Evolutionary conservation across 352 stramenopile species (phyloP).

Genomic region (Blastocystis sp.): DNA sequence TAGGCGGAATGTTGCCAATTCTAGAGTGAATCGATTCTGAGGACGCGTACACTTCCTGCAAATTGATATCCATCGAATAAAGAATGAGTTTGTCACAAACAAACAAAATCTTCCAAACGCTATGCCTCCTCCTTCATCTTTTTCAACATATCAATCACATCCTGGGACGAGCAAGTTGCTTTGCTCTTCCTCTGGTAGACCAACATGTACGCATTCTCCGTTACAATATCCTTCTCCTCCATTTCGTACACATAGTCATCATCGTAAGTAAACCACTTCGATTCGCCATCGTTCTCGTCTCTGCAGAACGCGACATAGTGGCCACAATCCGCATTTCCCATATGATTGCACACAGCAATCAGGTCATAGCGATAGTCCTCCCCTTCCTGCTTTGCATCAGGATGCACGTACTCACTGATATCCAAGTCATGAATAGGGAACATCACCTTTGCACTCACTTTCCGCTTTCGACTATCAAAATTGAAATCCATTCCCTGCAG

Average conservation of each 20-base stretch:
- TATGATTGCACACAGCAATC: slow-evolving; percentile 57
- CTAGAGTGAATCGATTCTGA: neutral
- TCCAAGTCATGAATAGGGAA: slow-evolving; percentile 34
- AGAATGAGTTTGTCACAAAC: neutral
- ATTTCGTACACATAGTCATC: slow-evolving; percentile 19
- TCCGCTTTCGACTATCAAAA: slow-evolving; percentile 31
- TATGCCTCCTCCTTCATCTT: neutral
- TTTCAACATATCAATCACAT: neutral
- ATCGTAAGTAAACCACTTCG: slow-evolving; percentile 52
- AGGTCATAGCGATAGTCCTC: slow-evolving; percentile 39
- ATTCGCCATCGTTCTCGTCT: slow-evolving; percentile 53
- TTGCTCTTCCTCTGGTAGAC: slow-evolving; percentile 36
- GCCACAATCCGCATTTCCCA: slow-evolving; percentile 28
- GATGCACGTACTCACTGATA: neutral
- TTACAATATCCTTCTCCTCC: neutral
- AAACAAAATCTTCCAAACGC: neutral
- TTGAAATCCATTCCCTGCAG: neutral
- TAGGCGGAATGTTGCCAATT: slow-evolving; percentile 41
- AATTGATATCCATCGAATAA: slow-evolving; percentile 30
- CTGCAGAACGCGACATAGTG: slow-evolving; percentile 53
- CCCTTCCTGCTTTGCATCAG: neutral
- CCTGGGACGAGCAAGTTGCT: neutral
- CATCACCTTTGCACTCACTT: slow-evolving; percentile 13
- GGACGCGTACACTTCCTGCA: neutral
- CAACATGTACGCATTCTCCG: slow-evolving; percentile 39